Conservation (phyloP, 306 rosid genomes). For the Ziziphus jujuba region DNA sequence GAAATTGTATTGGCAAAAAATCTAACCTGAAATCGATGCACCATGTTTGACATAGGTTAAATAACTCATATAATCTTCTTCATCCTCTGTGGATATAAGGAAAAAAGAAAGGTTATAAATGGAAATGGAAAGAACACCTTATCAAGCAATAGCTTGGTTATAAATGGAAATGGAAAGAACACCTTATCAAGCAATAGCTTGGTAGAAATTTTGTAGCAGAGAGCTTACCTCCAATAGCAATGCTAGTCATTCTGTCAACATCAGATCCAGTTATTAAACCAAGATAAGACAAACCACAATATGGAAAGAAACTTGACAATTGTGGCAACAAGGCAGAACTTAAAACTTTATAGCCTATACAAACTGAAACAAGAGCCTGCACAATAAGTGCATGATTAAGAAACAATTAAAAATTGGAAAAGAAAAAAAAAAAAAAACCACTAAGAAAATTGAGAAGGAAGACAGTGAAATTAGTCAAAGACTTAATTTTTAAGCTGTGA, state of each 20-base stretch:
- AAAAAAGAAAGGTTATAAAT: neutral
- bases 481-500: neutral
- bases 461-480: slow-evolving; percentile 1
- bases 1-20: slow-evolving; percentile 15
- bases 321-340: slow-evolving; percentile 43
- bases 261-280: slow-evolving; percentile 59
- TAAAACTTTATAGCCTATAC: slow-evolving; percentile 40
- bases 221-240: slow-evolving; percentile 54
- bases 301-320: slow-evolving; percentile 58
- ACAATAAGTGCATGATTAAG: slow-evolving; percentile 17
- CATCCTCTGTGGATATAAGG: slow-evolving; percentile 50
- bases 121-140: slow-evolving; percentile 5
- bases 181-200: slow-evolving; percentile 12
- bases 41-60: slow-evolving; percentile 70
- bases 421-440: neutral
- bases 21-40: slow-evolving; percentile 79
- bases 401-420: slow-evolving; percentile 9
- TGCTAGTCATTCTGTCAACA: slow-evolving; percentile 47
- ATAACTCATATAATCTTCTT: slow-evolving; percentile 48
- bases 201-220: slow-evolving; percentile 7
- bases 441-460: neutral
- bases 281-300: slow-evolving; percentile 77
- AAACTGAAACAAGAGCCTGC: slow-evolving; percentile 79
- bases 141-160: slow-evolving; percentile 14
- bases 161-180: slow-evolving; percentile 4